Percentiles rank a stretch among this genome's conserved stretches.
Conservation (phyloP, 495 filamentous ascomycete genomes). For the Evernia prunastri region DNA sequence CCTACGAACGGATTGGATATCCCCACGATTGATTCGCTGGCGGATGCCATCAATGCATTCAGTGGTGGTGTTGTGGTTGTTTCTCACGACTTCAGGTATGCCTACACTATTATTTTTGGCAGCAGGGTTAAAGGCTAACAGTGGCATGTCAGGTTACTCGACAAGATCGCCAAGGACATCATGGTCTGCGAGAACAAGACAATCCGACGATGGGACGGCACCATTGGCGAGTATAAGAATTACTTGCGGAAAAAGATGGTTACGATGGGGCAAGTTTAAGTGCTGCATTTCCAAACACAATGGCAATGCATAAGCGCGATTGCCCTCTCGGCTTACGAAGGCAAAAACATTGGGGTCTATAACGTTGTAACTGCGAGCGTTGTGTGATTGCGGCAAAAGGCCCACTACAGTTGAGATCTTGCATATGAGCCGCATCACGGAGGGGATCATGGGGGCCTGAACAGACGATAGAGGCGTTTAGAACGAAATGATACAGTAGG, state of each 20-base stretch:
- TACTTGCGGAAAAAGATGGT: conserved; percentile 98
- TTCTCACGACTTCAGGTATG: conserved; percentile 94
- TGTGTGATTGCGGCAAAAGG: background rate
- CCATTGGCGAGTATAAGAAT: conserved; percentile 94
- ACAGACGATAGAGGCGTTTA: conserved; percentile 13
- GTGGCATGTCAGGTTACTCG: conserved; percentile 61
- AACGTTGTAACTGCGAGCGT: no score
- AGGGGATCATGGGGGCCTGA: background rate
- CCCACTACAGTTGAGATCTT: background rate
- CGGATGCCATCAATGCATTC: conserved; percentile 95
- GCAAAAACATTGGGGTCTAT: conserved; percentile 6
- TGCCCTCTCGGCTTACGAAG: background rate
- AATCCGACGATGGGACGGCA: conserved; percentile 79
- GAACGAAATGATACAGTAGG: no score
- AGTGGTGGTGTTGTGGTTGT: conserved; percentile 96
- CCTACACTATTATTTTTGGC: background rate
- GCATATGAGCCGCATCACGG: conserved; percentile 5
- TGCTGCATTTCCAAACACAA: background rate
- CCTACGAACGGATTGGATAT: conserved; percentile 99
- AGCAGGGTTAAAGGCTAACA: conserved; percentile 16
- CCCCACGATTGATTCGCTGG: conserved; percentile 94
- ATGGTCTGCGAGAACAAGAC: conserved; percentile 97
- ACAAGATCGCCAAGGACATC: conserved; percentile 99
- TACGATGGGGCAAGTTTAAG: conserved; percentile 42
- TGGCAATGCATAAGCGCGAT: background rate